A percentile compares a stretch with the other conserved stretches of the same genome.
Evolutionary conservation across 257 asterid genomes (phyloP).

Genomic region (Anisodus tanguticus): DNA sequence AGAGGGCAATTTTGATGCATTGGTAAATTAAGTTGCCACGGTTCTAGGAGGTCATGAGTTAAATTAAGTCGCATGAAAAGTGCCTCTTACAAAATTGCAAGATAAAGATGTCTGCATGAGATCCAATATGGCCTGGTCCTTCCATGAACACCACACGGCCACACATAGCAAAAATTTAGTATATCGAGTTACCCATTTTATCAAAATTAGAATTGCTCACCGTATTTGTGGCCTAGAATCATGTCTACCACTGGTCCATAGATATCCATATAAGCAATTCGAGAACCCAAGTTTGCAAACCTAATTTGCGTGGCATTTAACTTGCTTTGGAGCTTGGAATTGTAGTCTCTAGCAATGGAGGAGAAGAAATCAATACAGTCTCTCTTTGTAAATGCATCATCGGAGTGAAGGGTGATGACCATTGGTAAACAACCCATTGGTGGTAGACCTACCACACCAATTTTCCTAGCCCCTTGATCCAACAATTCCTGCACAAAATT

Average conservation of each 20-base stretch:
- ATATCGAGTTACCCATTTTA: no score
- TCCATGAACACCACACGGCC: no score
- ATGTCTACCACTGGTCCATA: slow-evolving; percentile 54
- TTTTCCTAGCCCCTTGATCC: slow-evolving; percentile 65
- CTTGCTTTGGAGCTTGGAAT: slow-evolving; percentile 50
- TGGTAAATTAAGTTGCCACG: not conserved
- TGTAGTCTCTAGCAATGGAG: slow-evolving; percentile 52
- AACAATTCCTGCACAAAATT: slow-evolving; percentile 46
- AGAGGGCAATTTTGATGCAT: not conserved
- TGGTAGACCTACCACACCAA: slow-evolving; percentile 73
- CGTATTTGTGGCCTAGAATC: slow-evolving; percentile 45
- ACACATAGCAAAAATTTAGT: no score
- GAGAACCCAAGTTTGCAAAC: slow-evolving; percentile 29
- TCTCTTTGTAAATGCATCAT: slow-evolving; percentile 41
- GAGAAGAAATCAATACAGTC: slow-evolving; percentile 49
- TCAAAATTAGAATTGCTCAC: slow-evolving; percentile 39
- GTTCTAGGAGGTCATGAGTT: not conserved
- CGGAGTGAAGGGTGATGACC: slow-evolving; percentile 52
- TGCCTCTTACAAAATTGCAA: not conserved
- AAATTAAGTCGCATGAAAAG: not conserved
- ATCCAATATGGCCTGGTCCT: no score
- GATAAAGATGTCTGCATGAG: not conserved
- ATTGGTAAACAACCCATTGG: slow-evolving; percentile 82
- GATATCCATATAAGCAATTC: slow-evolving; percentile 57
- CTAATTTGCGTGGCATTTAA: slow-evolving; percentile 35